A percentile compares a stretch with the other conserved stretches of the same genome.
phyloP scores from a whole-genome alignment of 176 grass and related monocot genomes.

The Oryza punctata region DNA sequence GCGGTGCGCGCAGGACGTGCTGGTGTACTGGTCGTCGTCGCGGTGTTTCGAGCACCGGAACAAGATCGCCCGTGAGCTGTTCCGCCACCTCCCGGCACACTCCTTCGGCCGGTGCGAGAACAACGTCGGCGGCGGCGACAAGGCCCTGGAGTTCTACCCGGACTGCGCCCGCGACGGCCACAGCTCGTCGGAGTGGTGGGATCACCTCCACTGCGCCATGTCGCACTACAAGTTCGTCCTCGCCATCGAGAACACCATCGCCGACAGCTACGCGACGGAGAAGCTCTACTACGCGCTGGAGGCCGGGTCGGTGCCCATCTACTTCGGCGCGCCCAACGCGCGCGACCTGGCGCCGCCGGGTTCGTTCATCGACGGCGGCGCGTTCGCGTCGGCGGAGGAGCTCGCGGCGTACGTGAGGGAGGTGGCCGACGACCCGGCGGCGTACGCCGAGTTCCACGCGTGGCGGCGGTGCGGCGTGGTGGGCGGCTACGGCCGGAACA shows the following conservation, averaged over 20 bases:
- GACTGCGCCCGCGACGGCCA: slow-evolving; percentile 37
- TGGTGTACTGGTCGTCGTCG: slow-evolving; percentile 70
- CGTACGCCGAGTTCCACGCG: slow-evolving; percentile 67
- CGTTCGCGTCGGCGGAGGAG: slow-evolving; percentile 49
- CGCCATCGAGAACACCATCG: slow-evolving; percentile 60
- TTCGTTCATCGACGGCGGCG: slow-evolving; percentile 53
- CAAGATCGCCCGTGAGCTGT: slow-evolving; percentile 34
- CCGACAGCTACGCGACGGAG: slow-evolving; percentile 58
- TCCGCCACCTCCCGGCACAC: slow-evolving; percentile 45
- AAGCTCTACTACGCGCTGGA: slow-evolving; percentile 70
- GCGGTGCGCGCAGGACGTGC: slow-evolving; percentile 37
- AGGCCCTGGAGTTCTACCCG: slow-evolving; percentile 44
- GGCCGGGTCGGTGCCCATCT: slow-evolving; percentile 55
- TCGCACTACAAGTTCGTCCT: slow-evolving; percentile 74
- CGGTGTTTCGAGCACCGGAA: slow-evolving; percentile 51
- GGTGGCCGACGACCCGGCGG: slow-evolving; percentile 56
- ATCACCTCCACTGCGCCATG: slow-evolving; percentile 68
- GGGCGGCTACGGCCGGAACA: slow-evolving; percentile 49
- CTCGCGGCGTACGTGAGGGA: slow-evolving; percentile 48
- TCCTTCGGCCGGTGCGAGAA: slow-evolving; percentile 60
- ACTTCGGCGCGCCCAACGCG: slow-evolving; percentile 54
- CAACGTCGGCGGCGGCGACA: slow-evolving; percentile 55
- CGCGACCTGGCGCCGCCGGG: slow-evolving; percentile 58
- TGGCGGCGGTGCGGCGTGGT: slow-evolving; percentile 66
- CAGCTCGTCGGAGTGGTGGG: slow-evolving; percentile 50